Evolutionary conservation across 2,329 filamentous ascomycete genomes (phyloP), one percentile per base, ranked within the genome.

Genomic region (Ophiobolus disseminans): DNA sequence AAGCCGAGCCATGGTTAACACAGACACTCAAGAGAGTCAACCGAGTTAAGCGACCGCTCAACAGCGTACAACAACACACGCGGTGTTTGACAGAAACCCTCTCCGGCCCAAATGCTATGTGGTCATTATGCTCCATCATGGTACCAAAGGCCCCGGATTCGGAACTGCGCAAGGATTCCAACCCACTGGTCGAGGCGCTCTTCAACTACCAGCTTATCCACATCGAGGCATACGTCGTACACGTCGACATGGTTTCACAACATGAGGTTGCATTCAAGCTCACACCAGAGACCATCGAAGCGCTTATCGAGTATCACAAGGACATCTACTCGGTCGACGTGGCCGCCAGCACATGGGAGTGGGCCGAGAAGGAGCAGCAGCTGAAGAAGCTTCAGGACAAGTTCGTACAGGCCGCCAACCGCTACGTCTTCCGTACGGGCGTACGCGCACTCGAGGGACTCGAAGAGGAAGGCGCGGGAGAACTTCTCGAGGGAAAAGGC

Each of bases 221-320:
- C 73, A 80, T 97, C 64, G 92, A 97, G 78, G 94, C 94, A 42
- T 99, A 99, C 74, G 93, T 97, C 64, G 94, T 99, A 53, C 93
- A 97, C 75, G 91, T 99, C 75, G 94, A 99, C 79, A 96, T 97
- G 91, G 93, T 99, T 51, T 86, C 95, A 67, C 89, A 92, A 76
- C 94, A 96, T 73, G 94, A 97, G 79, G 91, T 99, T 68, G 94
- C 92, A 62, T 97, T 92, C 84, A 99, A 99, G 83, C 84, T 99
- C 68, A 97, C 92, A 19, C 85, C 87, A 49, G 94, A 97, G 73
- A 91, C 92, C 54, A 99, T 99, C 77, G 91, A 96, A 68, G 79
- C 89, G 42, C 84, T 99, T 58, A 88, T 96, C 73, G 90, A 96
- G 73, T 96, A 96, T 75, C 94, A 99, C 83, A 92, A 94, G 80